Evolutionary conservation across 1,284 basidiomycete species (phyloP), one percentile per base, ranked within the genome.

Genomic region (Vanrija pseudolonga): DNA sequence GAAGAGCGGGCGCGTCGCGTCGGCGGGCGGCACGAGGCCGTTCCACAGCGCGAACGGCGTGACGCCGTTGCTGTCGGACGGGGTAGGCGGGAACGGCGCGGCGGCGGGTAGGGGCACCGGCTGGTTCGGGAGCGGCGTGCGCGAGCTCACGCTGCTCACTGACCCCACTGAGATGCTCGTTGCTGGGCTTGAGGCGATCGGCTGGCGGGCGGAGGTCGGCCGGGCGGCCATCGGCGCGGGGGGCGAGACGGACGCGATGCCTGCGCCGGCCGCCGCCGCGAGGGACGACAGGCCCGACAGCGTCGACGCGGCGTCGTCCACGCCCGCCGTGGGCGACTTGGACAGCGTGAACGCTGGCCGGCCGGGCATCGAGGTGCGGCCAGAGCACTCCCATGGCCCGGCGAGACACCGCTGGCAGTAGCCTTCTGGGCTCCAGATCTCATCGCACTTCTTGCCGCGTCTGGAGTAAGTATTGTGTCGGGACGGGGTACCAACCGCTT

Each of bases 391-490:
- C 47, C 61, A 66, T 47, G 57, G 50, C 1, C 64, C 64, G 4
- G 52, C 48, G 2, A 64, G 46, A 32, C 64, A 66, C 11, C 64
- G 49, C 43, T 62, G 60, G 41, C 64, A 66, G 48, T 46, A 57
- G 2, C 64, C 64, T 17, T 64, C 55, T 3, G 54, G 44, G 12
- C 39, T 62, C 64, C 64, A 66, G 14, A 62, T 55, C 42, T 66
- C 64, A 40, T 66, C 64, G 50, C 64, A 66, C 50, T 66, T 66
- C 49, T 66, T 66, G 3, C 64, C 64, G 6, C 64, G 62, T 17
- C 64, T 60, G 24, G 52, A 17, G 45, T 60, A 28, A 57, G 55
- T 28, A n/a, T 8, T 7, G 20, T 14, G 28, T 43, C 5, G 5
- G 17, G 15, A 3, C 26, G 20, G 17, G 18, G 3, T 39, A 42